Evolutionary conservation across 2,329 filamentous ascomycete species (phyloP), one percentile per base, ranked within the genome.

Genomic region (Colletotrichum sp.): DNA sequence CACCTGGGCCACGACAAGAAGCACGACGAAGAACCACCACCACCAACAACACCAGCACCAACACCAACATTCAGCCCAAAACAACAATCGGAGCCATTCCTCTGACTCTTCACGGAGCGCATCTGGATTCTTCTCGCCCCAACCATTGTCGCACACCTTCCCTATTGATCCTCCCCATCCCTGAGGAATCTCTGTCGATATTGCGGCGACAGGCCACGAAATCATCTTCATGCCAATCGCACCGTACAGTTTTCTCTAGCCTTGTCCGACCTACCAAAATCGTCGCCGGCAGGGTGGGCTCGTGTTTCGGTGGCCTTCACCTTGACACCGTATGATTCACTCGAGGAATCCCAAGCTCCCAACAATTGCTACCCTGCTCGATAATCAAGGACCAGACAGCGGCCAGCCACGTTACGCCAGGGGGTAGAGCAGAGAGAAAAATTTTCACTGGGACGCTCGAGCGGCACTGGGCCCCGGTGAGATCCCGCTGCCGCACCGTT

Each of bases 271-370:
- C 66, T 34, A 26, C 55, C 32, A 12, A 26, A 39, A 59, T 64
- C 39, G 30, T 68, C 32, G 39, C 62, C 59, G 44, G 32, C n/a
- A 16, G 28, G 44, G 36, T 67, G 34, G 57, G 70, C 69, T 68
- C 63, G 44, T 68, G 73, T 68, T 73, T 65, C 73, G 70, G 70
- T 64, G 71, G 66, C 30, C 32, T 68, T 76, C 73, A 76, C 73
- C 73, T 76, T 64, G 69, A 57, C 69, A 72, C 57, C 30, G 73
- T 73, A 39, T 76, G 70, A 73, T 76, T 76, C 70, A 73, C 57
- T 52, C 44, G 32, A 60, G 62, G 59, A 74, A 73, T 69, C 74
- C 75, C 66, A 75, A 59, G 65, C 59, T 69, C 74, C 75, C 66
- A 75, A 64, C 60, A 66, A 57, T 62, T 70, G 57, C 75, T 59